phyloP scores from a whole-genome alignment of 345 rosid species.

The Euphorbia pulcherrima region DNA sequence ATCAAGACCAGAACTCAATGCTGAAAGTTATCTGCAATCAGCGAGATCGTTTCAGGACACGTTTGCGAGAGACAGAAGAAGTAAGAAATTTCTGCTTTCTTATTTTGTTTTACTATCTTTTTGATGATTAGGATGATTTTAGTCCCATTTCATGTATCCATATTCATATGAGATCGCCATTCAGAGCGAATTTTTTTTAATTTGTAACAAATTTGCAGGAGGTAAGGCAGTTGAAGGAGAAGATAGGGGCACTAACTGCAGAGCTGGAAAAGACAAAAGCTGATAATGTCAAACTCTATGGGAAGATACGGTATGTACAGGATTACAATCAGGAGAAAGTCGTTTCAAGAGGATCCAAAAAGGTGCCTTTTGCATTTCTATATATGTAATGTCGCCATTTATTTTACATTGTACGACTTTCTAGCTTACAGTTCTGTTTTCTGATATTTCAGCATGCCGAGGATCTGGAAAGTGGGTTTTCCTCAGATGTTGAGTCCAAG shows the following conservation, averaged over 20 bases:
- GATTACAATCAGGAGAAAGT: conserved; percentile 94
- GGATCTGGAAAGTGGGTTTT: conserved; percentile 92
- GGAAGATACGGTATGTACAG: conserved; percentile 93
- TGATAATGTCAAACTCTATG: conserved; percentile 91
- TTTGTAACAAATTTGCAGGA: conserved; percentile 44
- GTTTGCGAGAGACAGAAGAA: conserved; percentile 91
- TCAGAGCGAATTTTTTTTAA: conserved; percentile 1
- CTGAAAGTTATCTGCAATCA: conserved; percentile 95
- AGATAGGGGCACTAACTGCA: conserved; percentile 57
- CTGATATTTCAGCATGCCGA: conserved; percentile 51
- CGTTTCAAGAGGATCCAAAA: conserved; percentile 88
- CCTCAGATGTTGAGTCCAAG: conserved; percentile 91
- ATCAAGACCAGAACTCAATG: conserved; percentile 96
- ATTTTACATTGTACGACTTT: conserved; percentile 8
- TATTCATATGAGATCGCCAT: neutral
- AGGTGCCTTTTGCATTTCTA: conserved; percentile 37
- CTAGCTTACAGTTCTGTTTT: neutral
- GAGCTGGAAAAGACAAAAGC: conserved; percentile 91
- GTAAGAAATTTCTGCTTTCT: conserved; percentile 27
- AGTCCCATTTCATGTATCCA: neutral
- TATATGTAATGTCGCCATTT: conserved; percentile 2
- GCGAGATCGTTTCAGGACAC: conserved; percentile 84
- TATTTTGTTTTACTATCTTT: conserved; percentile 5
- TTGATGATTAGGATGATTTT: neutral
- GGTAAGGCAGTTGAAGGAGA: conserved; percentile 84